Evolutionary conservation across 768 basidiomycete species (phyloP), one percentile per base, ranked within the genome.

Genomic region (Chlorophyllum brunneum): DNA sequence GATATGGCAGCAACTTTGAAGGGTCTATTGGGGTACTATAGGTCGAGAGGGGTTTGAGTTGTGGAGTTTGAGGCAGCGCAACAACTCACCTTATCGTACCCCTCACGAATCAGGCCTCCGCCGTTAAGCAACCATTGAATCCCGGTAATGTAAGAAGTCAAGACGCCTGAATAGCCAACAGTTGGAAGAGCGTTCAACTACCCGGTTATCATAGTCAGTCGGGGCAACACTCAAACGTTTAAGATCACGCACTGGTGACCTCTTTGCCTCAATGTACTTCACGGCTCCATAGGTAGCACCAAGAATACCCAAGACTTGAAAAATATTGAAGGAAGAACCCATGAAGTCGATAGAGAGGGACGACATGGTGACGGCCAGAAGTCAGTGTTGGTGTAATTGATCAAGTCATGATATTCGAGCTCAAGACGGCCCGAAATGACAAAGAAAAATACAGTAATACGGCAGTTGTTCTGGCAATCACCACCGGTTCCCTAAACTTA

Each of bases 141-240:
- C 13, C 47, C 56, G 1, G 56, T 56, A 8, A 68, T 39, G 34
- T 63, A 62, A 2, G 64, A 64, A 2, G 59, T 47, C 9, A 69
- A 9, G 20, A 63, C 58, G 11, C 59, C 57, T 4, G 59, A 58
- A 34, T 53, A 58, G 1, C 68, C 67, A 2, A 67, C 48, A 9
- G 65, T 57, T 7, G 65, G 64, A 36, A 65, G 50, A 22, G 41
- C 39, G 15, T 30, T 39, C n/a, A 58, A 22, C 53, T 58, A 24
- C 18, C n/a, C 9, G 5, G 16, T 6, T n/a, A 23, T 18, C 27
- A 9, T 9, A n/a, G 18, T 31, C 24, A 42, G 29, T n/a, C n/a
- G 3, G 27, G 24, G 26, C 1, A 13, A 27, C 8, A n/a, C 22
- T 3, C 4, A 16, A 15, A 36, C 34, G 15, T 23, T 37, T 45